Percentiles rank a stretch among this genome's conserved stretches.
These are phyloP conservation scores for Amylostereum areolatum DNA, from an alignment of 1,284 basidiomycete species.

Conservation along the genomic window DNA sequence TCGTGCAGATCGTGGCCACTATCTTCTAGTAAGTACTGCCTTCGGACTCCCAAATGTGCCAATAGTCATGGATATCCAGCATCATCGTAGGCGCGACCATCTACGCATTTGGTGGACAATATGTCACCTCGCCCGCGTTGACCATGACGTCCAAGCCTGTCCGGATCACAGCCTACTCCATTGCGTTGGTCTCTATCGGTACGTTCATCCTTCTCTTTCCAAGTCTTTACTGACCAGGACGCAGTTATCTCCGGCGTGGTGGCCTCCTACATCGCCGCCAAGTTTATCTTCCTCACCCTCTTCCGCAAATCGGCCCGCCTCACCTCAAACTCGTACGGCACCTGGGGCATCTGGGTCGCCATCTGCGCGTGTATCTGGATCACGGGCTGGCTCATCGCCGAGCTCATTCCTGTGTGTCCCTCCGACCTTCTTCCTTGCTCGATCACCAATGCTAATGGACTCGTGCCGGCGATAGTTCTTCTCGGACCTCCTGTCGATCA, in stretches of 20 bases:
- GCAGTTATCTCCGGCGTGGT: slow-evolving; percentile 8
- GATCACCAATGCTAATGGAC: neutral
- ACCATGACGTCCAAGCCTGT: slow-evolving; percentile 8
- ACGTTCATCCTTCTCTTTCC: neutral
- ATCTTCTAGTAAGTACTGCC: slow-evolving; percentile 3
- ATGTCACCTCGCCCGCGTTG: slow-evolving; percentile 5
- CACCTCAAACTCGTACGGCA: slow-evolving; percentile 4
- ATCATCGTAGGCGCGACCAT: slow-evolving; percentile 5
- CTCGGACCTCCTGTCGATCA: slow-evolving; percentile 7
- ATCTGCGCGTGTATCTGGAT: slow-evolving; percentile 5
- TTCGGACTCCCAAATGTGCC: neutral
- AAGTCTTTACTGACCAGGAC: neutral
- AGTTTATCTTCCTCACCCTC: slow-evolving; percentile 8
- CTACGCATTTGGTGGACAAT: slow-evolving; percentile 5
- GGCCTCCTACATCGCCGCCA: slow-evolving; percentile 5
- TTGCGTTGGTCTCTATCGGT: slow-evolving; percentile 7
- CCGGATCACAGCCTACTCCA: slow-evolving; percentile 7
- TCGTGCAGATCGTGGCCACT: slow-evolving; percentile 7
- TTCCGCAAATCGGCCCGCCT: slow-evolving; percentile 4
- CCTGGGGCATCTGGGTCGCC: slow-evolving; percentile 4
- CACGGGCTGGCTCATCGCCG: slow-evolving; percentile 4
- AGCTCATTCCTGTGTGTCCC: slow-evolving; percentile 1
- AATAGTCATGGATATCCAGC: neutral
- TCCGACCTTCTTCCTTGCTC: neutral
- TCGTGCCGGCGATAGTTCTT: slow-evolving; percentile 2